phyloP scores from a whole-genome alignment of 768 basidiomycete species.

The Auricularia auricula-judae region DNA sequence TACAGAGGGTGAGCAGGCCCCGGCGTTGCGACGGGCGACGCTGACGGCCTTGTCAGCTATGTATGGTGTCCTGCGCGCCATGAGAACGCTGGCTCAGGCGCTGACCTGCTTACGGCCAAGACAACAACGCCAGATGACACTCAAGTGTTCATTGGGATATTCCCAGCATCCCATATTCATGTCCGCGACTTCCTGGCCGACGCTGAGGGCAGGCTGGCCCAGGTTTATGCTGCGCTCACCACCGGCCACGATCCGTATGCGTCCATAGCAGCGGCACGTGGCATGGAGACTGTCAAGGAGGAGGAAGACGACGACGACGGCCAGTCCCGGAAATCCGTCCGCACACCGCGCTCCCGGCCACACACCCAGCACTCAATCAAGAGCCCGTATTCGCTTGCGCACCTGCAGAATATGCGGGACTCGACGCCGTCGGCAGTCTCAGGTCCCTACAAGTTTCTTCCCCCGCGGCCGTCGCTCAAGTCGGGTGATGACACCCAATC shows the following conservation, averaged over 20 bases:
- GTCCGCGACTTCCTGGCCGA: slow-evolving; percentile 79
- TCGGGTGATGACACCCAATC: slow-evolving; percentile 88
- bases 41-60: slow-evolving; percentile 2
- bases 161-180: slow-evolving; percentile 81
- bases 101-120: neutral
- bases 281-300: slow-evolving; percentile 50
- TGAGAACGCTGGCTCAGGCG: neutral
- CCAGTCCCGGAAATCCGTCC: slow-evolving; percentile 47
- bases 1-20: slow-evolving; percentile 73
- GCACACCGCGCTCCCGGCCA: slow-evolving; percentile 56
- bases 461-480: slow-evolving; percentile 88
- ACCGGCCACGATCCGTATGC: slow-evolving; percentile 3
- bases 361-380: slow-evolving; percentile 57
- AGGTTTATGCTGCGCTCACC: slow-evolving; percentile 47
- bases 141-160: slow-evolving; percentile 81
- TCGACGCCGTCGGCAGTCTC: slow-evolving; percentile 52
- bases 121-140: slow-evolving; percentile 15
- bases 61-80: neutral
- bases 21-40: neutral
- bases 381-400: slow-evolving; percentile 63
- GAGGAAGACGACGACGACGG: slow-evolving; percentile 41
- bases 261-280: slow-evolving; percentile 3
- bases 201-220: slow-evolving; percentile 75
- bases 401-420: slow-evolving; percentile 55
- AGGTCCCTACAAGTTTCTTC: slow-evolving; percentile 55